phyloP scores from a whole-genome alignment of 2,329 filamentous ascomycete species.

The Cordyceps militaris region DNA sequence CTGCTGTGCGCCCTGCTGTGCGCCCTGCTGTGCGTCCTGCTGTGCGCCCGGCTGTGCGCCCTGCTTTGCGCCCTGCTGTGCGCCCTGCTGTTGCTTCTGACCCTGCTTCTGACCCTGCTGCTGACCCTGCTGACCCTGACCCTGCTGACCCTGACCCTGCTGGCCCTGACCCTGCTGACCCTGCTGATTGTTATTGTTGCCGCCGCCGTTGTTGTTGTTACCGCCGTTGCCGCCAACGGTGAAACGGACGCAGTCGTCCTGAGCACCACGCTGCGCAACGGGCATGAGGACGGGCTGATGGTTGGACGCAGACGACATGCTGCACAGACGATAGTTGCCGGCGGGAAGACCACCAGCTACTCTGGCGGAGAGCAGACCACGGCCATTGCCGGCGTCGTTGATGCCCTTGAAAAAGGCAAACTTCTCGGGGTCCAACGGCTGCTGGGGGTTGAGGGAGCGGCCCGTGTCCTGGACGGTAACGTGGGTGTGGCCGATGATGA shows the following conservation, averaged over 20 bases:
- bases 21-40: background rate
- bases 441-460: slow-evolving; percentile 39
- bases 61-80: slow-evolving; percentile 4
- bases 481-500: slow-evolving; percentile 53
- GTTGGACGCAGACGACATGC: slow-evolving; percentile 56
- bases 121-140: slow-evolving; percentile 12
- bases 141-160: slow-evolving; percentile 5
- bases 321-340: slow-evolving; percentile 60
- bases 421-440: slow-evolving; percentile 44
- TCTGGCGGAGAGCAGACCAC: slow-evolving; percentile 44
- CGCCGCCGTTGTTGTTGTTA: slow-evolving; percentile 18
- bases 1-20: background rate
- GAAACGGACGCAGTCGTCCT: slow-evolving; percentile 59
- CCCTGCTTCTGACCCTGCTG: slow-evolving; percentile 12
- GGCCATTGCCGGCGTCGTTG: slow-evolving; percentile 52
- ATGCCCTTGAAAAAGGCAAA: slow-evolving; percentile 63
- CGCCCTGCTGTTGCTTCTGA: slow-evolving; percentile 15
- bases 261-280: slow-evolving; percentile 58
- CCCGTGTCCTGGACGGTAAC: slow-evolving; percentile 52
- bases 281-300: slow-evolving; percentile 62
- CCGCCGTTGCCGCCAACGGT: slow-evolving; percentile 35
- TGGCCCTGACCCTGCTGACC: slow-evolving; percentile 11
- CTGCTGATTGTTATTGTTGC: slow-evolving; percentile 11
- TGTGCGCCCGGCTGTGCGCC: slow-evolving; percentile 10
- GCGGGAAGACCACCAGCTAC: slow-evolving; percentile 53